Evolutionary conservation across 805 yeast species (phyloP).

Genomic region (Kockiozyma suomiensis): DNA sequence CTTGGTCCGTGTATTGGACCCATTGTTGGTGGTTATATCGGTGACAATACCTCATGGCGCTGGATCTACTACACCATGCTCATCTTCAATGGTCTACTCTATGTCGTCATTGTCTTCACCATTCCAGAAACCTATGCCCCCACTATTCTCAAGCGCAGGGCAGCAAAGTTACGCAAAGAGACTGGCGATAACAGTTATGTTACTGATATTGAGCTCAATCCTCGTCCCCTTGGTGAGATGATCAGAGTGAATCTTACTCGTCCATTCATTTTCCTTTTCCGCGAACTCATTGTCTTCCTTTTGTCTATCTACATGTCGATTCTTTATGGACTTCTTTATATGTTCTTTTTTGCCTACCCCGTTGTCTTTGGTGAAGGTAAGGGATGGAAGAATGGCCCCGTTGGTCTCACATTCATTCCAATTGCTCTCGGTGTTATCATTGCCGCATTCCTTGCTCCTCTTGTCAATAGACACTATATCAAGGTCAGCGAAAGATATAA

Average conservation of each 20-base stretch:
- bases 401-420: conserved; percentile 68
- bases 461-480: conserved; percentile 42
- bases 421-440: conserved; percentile 77
- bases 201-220: conserved; percentile 77
- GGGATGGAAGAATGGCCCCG: conserved; percentile 54
- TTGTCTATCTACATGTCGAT: conserved; percentile 55
- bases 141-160: conserved; percentile 53
- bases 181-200: conserved; percentile 54
- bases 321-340: conserved; percentile 54
- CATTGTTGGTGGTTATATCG: conserved; percentile 59
- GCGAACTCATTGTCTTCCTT: conserved; percentile 50
- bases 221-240: conserved; percentile 66
- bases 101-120: conserved; percentile 50
- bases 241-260: conserved; percentile 68
- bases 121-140: conserved; percentile 70
- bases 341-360: conserved; percentile 67
- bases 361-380: conserved; percentile 59
- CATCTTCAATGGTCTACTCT: conserved; percentile 61
- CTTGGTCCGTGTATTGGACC: conserved; percentile 67
- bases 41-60: conserved; percentile 64
- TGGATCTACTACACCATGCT: conserved; percentile 73
- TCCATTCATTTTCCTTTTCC: conserved; percentile 67
- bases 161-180: conserved; percentile 53
- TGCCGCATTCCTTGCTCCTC: conserved; percentile 46
- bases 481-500: conserved; percentile 46